phyloP scores from a whole-genome alignment of 2,329 filamentous ascomycete genomes.

The Xylaria sp. region DNA sequence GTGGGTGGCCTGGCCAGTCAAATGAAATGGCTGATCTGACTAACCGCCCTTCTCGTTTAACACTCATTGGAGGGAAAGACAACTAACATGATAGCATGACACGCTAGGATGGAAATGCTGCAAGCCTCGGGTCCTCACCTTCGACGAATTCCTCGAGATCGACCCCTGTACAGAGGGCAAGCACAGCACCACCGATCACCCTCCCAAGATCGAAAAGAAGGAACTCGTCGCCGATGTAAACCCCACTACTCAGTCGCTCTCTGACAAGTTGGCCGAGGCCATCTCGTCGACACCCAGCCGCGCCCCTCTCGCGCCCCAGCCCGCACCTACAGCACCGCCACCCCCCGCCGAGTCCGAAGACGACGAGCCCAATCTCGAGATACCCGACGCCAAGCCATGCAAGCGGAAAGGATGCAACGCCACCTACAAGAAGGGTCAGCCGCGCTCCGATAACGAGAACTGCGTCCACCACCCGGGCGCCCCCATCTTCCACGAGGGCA shows the following conservation, averaged over 20 bases:
- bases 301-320: slow-evolving; percentile 51
- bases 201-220: slow-evolving; percentile 66
- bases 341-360: slow-evolving; percentile 81
- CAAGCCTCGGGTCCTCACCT: slow-evolving; percentile 94
- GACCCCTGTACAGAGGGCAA: slow-evolving; percentile 90
- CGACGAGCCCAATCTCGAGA: slow-evolving; percentile 76
- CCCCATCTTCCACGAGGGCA: slow-evolving; percentile 96
- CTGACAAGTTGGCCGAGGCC: slow-evolving; percentile 51
- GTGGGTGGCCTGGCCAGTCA: slow-evolving; percentile 66
- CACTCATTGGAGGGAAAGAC: no score
- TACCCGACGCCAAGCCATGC: slow-evolving; percentile 77
- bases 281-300: slow-evolving; percentile 46
- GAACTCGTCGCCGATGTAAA: slow-evolving; percentile 51
- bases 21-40: neutral
- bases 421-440: slow-evolving; percentile 65
- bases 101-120: slow-evolving; percentile 94
- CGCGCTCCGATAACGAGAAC: slow-evolving; percentile 69
- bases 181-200: slow-evolving; percentile 84
- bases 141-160: slow-evolving; percentile 96
- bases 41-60: no score
- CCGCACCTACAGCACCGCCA: slow-evolving; percentile 58
- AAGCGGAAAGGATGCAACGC: slow-evolving; percentile 76
- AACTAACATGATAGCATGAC: no score
- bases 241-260: slow-evolving; percentile 47
- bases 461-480: slow-evolving; percentile 89